phyloP scores from a whole-genome alignment of 176 grass and related monocot species.

The Zoysia pacifica region DNA sequence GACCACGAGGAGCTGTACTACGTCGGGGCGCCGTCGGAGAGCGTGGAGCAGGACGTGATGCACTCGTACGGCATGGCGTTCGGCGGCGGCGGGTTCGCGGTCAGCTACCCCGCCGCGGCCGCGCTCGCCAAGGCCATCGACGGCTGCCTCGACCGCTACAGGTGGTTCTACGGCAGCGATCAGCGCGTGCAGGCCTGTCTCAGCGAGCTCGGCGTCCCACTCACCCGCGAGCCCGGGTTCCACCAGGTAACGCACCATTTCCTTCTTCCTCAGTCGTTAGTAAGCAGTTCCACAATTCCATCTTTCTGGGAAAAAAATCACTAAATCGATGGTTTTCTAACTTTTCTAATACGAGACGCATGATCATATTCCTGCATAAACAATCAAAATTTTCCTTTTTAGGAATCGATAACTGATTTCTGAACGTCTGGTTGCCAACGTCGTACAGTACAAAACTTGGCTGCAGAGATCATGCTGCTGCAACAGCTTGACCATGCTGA shows the following conservation, averaged over 20 bases:
- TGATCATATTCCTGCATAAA: not conserved
- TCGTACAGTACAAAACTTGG: slow-evolving; percentile 1
- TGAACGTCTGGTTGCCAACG: not conserved
- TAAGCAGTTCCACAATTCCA: not conserved
- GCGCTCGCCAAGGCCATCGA: slow-evolving; percentile 62
- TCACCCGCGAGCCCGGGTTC: slow-evolving; percentile 91
- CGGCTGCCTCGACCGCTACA: slow-evolving; percentile 77
- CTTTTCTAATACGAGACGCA: too few species aligned
- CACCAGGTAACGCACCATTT: slow-evolving; percentile 65
- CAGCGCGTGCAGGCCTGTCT: slow-evolving; percentile 87
- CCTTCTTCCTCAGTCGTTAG: not conserved
- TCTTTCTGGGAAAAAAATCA: not conserved
- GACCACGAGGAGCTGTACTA: slow-evolving; percentile 93
- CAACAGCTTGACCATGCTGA: not conserved
- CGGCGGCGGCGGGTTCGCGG: slow-evolving; percentile 86
- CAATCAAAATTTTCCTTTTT: not conserved
- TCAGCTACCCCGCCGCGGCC: slow-evolving; percentile 79
- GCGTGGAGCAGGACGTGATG: slow-evolving; percentile 90
- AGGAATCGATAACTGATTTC: not conserved
- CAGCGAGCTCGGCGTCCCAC: slow-evolving; percentile 77
- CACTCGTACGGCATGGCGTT: slow-evolving; percentile 95
- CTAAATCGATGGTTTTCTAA: not conserved
- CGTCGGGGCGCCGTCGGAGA: slow-evolving; percentile 88
- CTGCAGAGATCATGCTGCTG: not conserved
- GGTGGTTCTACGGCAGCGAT: slow-evolving; percentile 77